Evolutionary conservation across 441 rosid species (phyloP).

Genomic region (Croton setiger): DNA sequence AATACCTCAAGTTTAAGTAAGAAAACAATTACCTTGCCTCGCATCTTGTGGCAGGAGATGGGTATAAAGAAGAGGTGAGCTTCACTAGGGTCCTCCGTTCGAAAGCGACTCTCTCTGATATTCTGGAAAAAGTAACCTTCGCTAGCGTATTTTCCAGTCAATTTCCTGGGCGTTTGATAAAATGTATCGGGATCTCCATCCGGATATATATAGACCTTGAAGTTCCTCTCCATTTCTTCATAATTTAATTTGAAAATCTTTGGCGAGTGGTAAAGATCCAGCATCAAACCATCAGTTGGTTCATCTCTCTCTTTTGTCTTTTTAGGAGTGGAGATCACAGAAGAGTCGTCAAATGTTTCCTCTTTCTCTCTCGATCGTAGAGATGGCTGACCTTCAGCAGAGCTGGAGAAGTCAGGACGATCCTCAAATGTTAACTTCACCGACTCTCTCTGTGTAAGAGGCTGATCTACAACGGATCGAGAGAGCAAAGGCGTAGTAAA

Average conservation of each 20-base stretch:
- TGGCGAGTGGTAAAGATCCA: slow-evolving; percentile 68
- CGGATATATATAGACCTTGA: slow-evolving; percentile 80
- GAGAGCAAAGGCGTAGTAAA: slow-evolving; percentile 20
- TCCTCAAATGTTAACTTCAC: no score
- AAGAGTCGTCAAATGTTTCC: neutral
- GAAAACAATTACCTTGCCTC: slow-evolving; percentile 66
- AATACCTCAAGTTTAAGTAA: neutral
- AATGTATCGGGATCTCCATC: slow-evolving; percentile 90
- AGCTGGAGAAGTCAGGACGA: no score
- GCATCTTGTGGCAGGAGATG: slow-evolving; percentile 94
- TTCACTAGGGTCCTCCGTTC: slow-evolving; percentile 68
- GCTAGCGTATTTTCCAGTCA: slow-evolving; percentile 93
- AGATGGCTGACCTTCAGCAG: no score
- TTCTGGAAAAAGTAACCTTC: slow-evolving; percentile 97
- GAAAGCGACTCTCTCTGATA: slow-evolving; percentile 68
- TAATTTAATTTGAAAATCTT: slow-evolving; percentile 56
- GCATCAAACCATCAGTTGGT: slow-evolving; percentile 22
- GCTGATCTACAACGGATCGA: neutral
- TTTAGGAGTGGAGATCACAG: no score
- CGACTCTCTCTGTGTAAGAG: neutral
- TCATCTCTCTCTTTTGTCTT: neutral
- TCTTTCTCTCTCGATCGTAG: neutral
- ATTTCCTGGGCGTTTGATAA: slow-evolving; percentile 88
- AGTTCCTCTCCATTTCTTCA: slow-evolving; percentile 72
- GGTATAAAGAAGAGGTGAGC: slow-evolving; percentile 91